Percentiles rank a stretch among this genome's conserved stretches.
phyloP scores from a whole-genome alignment of 306 rosid species.

The Cicer yamashitae region DNA sequence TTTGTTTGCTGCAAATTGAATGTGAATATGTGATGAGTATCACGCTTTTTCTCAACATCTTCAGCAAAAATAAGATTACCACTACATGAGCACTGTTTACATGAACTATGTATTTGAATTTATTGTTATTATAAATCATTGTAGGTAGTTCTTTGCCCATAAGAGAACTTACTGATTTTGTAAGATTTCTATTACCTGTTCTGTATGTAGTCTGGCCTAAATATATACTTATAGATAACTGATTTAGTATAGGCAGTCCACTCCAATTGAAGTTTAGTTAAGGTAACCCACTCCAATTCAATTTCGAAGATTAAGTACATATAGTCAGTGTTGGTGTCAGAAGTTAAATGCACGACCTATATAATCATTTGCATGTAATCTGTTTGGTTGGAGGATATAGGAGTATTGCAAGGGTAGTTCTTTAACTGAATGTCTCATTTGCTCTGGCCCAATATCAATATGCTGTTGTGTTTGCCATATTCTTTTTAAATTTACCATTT shows the following conservation, averaged over 20 bases:
- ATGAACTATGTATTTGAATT: neutral
- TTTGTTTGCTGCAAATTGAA: neutral
- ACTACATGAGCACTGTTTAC: neutral
- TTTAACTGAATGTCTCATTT: neutral
- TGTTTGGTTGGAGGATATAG: neutral
- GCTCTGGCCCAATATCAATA: neutral
- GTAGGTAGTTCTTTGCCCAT: neutral
- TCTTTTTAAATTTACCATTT: conserved; percentile 7
- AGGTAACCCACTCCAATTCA: neutral
- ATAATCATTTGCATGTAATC: neutral
- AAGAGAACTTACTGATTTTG: neutral
- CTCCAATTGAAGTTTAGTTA: neutral
- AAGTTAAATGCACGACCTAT: neutral
- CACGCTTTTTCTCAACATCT: neutral
- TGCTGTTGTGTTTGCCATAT: neutral
- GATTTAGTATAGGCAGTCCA: neutral
- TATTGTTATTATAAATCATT: neutral
- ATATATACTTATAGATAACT: neutral
- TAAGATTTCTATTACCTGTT: neutral
- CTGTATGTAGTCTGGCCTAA: neutral
- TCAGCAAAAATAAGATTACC: neutral
- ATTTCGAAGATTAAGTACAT: neutral
- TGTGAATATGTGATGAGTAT: neutral
- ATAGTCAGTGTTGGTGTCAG: neutral
- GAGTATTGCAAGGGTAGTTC: conserved; percentile 19